Conservation (phyloP, 371 early-diverging fungal species). For the Phascolomyces articulosus region DNA sequence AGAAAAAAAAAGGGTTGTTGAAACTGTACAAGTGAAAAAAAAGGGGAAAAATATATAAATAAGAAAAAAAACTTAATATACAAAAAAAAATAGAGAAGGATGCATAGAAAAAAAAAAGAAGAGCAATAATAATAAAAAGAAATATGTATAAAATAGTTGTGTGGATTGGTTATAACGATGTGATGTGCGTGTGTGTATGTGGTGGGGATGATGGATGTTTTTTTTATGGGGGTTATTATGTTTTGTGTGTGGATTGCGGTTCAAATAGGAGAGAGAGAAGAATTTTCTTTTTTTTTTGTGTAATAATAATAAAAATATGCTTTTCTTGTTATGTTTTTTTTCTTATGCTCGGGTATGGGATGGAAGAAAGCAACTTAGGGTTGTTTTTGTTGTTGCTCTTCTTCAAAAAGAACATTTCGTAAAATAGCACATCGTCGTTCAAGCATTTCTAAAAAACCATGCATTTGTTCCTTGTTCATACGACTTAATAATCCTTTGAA, state of each 20-base stretch:
- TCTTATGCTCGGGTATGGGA: too few relatives aligned
- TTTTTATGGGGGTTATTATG: background rate
- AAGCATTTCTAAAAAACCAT: conserved; percentile 31
- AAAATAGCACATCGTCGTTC: conserved; percentile 34
- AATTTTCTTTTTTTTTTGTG: background rate
- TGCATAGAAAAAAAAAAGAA: too few relatives aligned
- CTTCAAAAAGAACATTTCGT: conserved; percentile 13
- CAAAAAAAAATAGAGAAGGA: background rate
- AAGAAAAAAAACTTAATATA: background rate
- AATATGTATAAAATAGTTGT: background rate
- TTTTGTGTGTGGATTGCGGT: too few relatives aligned
- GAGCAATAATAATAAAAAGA: background rate
- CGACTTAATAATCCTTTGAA: conserved; percentile 35
- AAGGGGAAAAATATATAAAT: background rate
- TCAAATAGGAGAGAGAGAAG: background rate
- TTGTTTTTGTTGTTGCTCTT: conserved; percentile 4
- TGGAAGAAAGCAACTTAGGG: background rate
- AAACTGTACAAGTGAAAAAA: background rate
- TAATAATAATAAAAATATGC: too few relatives aligned
- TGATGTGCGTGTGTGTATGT: background rate
- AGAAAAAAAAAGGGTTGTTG: background rate
- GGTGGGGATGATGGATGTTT: background rate
- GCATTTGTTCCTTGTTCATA: conserved; percentile 33
- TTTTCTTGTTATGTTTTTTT: too few relatives aligned
- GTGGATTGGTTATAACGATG: background rate